Evolutionary conservation across 495 filamentous ascomycete genomes (phyloP), one percentile per base, ranked within the genome.

Genomic region (Trichoderma parareesei): DNA sequence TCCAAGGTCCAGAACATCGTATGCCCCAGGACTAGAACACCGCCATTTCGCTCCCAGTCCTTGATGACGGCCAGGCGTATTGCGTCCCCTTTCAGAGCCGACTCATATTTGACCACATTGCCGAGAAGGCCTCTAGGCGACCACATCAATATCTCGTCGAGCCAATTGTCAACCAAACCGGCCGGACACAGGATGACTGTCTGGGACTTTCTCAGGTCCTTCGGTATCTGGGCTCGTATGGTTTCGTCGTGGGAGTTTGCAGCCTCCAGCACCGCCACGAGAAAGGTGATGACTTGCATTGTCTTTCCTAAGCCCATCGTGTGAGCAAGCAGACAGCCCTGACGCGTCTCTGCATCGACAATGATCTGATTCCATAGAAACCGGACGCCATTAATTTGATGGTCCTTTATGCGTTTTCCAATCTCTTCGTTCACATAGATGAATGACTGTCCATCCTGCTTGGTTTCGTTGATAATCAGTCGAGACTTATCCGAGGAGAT

Each of bases 241-340:
- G 73, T 68, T 1, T 76, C 73, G 49, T 92, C 81, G 2, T 72
- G 41, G 0, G 90, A 93, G 14, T 69, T 65, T 27, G 86, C 79
- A 2, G 91, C 84, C 65, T 87, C 78, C 7, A 86, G 79, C 64
- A 97, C 84, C 16, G 91, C 88, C 4, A 88, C 79, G 2, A 97
- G 80, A 44, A 97, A 74, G 0, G 91, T 88, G 66, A 97, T 91
- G 2, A 85, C 83, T 76, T 97, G 93, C 85, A 96, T 90, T 0
- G 93, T 96, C 74, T 98, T 98, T 14, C 93, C 93, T 16, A 98
- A 74, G 2, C 93, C 93, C 93, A 96, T 96, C 1, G 90, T 91
- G 71, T 97, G 93, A 2, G 93, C 91, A 38, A 98, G 82, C 3
- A 97, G 78, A 69, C 91, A 95, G 6, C 93, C 93, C 71, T 89